Evolutionary conservation across 2,329 filamentous ascomycete species (phyloP), one percentile per base, ranked within the genome.

Genomic region (Fusarium musae): DNA sequence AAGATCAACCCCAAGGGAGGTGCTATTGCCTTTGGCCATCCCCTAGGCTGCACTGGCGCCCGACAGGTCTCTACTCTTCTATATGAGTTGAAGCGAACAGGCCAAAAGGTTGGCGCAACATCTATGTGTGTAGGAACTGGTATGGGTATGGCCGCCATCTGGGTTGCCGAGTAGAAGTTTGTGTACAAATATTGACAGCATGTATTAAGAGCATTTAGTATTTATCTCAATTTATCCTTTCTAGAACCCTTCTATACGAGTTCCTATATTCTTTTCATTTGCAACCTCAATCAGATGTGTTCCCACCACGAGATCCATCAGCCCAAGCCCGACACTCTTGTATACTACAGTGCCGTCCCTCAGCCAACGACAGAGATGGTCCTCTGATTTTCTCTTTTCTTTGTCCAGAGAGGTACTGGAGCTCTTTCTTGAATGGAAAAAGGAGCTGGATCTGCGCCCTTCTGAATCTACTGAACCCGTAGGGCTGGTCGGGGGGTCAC

Each of bases 1-100:
- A 98, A 98, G 89, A 91, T 99, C 80, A 98, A 98, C 86, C 96
- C 96, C 78, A 97, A 98, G 89, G 96, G 96, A 75, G 96, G 96
- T 72, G 95, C 95, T 39, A 98, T 98, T 82, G 96, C 96, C 16
- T 97, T 98, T 81, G 95, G 96, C 16, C 96, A 98, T 85, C 96
- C 96, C 2, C 88, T 98, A 23, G 96, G 96, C 63, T 97, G 95
- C 85, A 98, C 96, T 1, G 96, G 96, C 59, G 94, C 96, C 15
- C 89, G 96, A 80, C 96, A 98, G 86, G 93, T 99, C 53, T 94
- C 93, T 80, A 98, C 96, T 16, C 84, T 98, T 78, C 85, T 98
- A 73, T 97, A 95, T 76, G 96, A 98, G 89, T 85, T 98, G 77
- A 93, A 90, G 88, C 88, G 96, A 81, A 96, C 90, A 60, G 91